These are phyloP conservation scores for Starmera dryadoides DNA, from an alignment of 805 yeast genomes.

Conservation along the genomic window DNA sequence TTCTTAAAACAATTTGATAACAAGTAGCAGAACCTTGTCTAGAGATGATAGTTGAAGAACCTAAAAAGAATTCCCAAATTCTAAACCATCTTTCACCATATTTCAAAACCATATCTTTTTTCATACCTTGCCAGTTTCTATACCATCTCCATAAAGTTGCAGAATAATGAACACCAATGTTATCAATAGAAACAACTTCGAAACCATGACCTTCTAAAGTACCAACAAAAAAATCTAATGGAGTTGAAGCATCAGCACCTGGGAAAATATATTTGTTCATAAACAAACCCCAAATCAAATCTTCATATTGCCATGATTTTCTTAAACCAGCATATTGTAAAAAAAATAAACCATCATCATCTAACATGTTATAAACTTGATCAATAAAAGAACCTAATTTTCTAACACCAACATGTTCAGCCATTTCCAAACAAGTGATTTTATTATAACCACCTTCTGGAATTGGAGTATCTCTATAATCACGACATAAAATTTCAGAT, in stretches of 20 bases:
- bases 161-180: conserved; percentile 89
- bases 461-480: conserved; percentile 85
- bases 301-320: conserved; percentile 93
- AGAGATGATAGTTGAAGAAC: conserved; percentile 73
- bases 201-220: conserved; percentile 78
- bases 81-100: conserved; percentile 88
- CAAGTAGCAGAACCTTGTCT: conserved; percentile 94
- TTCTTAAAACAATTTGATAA: conserved; percentile 84
- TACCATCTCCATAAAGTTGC: conserved; percentile 93
- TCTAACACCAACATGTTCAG: conserved; percentile 92
- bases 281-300: conserved; percentile 87
- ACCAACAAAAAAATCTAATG: conserved; percentile 74
- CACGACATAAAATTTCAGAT: conserved; percentile 71
- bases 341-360: conserved; percentile 84
- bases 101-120: conserved; percentile 65
- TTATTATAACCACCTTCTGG: conserved; percentile 68
- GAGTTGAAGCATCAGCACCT: conserved; percentile 96
- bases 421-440: conserved; percentile 90
- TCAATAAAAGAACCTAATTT: conserved; percentile 66
- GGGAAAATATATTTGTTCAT: conserved; percentile 97
- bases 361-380: conserved; percentile 82
- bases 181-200: conserved; percentile 77
- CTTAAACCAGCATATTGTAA: conserved; percentile 88
- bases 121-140: conserved; percentile 86
- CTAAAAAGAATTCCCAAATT: conserved; percentile 89